Conservation (phyloP, 345 rosid genomes). For the Lepidium sativum region DNA sequence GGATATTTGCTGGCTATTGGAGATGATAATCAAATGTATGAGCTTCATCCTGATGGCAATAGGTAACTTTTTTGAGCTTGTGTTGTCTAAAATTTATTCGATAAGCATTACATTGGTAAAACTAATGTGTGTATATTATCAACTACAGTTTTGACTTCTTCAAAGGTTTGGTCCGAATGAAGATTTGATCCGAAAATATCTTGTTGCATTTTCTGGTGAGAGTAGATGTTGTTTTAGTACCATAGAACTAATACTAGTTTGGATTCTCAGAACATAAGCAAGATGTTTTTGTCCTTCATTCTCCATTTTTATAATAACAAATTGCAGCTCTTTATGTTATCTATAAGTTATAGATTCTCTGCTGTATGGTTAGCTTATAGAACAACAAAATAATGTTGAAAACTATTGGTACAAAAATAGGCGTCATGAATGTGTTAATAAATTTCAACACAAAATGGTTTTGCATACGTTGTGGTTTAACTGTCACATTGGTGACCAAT, state of each 20-base stretch:
- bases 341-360: too few relatives aligned
- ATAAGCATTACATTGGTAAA: background rate
- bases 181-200: conserved; percentile 42
- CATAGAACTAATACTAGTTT: background rate
- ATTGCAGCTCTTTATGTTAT: too few relatives aligned
- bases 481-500: too few relatives aligned
- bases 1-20: conserved; percentile 80
- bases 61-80: conserved; percentile 35
- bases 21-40: conserved; percentile 69
- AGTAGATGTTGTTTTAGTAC: conserved; percentile 12
- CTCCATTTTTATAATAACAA: background rate
- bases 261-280: too few relatives aligned
- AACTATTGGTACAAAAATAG: too few relatives aligned
- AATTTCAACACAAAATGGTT: too few relatives aligned
- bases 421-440: too few relatives aligned
- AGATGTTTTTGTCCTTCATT: background rate
- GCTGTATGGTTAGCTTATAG: too few relatives aligned
- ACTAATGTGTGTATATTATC: conserved; percentile 1
- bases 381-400: too few relatives aligned
- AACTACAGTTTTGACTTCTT: conserved; percentile 79
- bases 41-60: conserved; percentile 95
- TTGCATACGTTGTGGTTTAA: too few relatives aligned
- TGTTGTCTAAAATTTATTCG: background rate
- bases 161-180: conserved; percentile 75
- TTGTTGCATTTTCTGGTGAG: conserved; percentile 6